phyloP scores from a whole-genome alignment of 163 green algal genomes.

The Volvox carteri region DNA sequence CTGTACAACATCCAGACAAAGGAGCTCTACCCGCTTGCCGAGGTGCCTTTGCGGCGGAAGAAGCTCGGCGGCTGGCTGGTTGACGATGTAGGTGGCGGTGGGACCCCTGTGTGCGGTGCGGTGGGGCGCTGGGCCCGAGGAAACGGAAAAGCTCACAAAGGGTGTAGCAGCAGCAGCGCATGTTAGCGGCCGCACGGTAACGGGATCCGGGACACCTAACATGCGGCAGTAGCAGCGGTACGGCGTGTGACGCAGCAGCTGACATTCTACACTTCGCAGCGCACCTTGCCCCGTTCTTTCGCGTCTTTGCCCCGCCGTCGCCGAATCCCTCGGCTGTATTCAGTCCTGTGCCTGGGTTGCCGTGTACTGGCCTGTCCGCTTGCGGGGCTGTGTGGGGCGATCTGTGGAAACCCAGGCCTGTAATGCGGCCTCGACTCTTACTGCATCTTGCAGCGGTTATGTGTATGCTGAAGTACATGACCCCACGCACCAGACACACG shows the following conservation, averaged over 20 bases:
- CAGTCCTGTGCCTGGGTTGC: background rate
- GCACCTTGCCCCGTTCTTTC: too few relatives aligned
- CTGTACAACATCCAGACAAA: background rate
- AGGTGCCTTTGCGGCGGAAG: background rate
- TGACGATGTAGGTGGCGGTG: background rate
- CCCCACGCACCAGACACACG: background rate
- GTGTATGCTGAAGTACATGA: background rate
- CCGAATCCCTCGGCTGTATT: background rate
- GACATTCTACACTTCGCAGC: too few relatives aligned
- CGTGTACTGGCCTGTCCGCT: background rate
- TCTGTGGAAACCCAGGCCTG: background rate
- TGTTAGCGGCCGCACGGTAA: background rate
- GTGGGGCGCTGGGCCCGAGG: background rate
- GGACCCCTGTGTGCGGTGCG: background rate
- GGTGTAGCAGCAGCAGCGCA: background rate
- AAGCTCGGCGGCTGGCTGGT: background rate
- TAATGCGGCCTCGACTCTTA: background rate
- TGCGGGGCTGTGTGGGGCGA: too few relatives aligned
- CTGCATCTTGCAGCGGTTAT: background rate
- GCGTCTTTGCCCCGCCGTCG: too few relatives aligned
- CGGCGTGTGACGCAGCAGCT: background rate
- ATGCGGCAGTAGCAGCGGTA: background rate
- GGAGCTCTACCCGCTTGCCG: background rate
- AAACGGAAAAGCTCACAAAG: background rate
- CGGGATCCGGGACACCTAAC: background rate